Evolutionary conservation across 805 yeast genomes (phyloP).

Genomic region (Lipomyces kockii): DNA sequence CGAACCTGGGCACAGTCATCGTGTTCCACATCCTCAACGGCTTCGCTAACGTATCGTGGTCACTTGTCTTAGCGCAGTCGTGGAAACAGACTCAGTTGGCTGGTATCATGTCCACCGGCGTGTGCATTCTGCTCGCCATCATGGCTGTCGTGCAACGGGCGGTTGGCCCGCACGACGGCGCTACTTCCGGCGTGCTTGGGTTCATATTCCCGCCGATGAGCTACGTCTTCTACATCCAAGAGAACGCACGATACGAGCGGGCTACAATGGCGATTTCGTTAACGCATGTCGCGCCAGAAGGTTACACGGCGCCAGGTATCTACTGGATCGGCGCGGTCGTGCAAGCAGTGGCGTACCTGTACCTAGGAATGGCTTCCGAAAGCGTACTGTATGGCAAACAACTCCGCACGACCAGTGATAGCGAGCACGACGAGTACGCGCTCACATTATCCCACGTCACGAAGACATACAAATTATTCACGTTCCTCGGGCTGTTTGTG

Average conservation of each 20-base stretch:
- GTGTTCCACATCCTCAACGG: too few species aligned
- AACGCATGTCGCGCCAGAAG: constrained; percentile 27
- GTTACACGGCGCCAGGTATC: constrained; percentile 33
- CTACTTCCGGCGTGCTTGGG: constrained; percentile 40
- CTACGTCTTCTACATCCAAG: constrained; percentile 42
- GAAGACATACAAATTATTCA: constrained; percentile 21
- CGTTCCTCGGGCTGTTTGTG: constrained; percentile 18
- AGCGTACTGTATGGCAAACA: constrained; percentile 16
- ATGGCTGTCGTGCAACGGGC: constrained; percentile 41
- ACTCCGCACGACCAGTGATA: neutral
- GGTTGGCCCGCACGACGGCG: constrained; percentile 28
- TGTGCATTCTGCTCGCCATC: constrained; percentile 43
- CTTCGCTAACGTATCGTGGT: too few species aligned
- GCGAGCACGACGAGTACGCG: constrained; percentile 11
- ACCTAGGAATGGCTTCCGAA: constrained; percentile 15
- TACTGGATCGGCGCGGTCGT: constrained; percentile 26
- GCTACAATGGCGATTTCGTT: constrained; percentile 8
- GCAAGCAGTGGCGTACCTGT: constrained; percentile 18
- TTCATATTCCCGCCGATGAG: constrained; percentile 46
- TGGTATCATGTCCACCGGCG: constrained; percentile 44
- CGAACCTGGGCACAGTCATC: too few species aligned
- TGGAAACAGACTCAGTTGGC: too few species aligned
- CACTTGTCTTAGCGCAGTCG: too few species aligned
- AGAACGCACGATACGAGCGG: constrained; percentile 23
- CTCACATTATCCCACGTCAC: constrained; percentile 14